A percentile compares a stretch with the other conserved stretches of the same genome.
phyloP scores from a whole-genome alignment of 2,329 filamentous ascomycete genomes.

The Leptographium lundbergii region DNA sequence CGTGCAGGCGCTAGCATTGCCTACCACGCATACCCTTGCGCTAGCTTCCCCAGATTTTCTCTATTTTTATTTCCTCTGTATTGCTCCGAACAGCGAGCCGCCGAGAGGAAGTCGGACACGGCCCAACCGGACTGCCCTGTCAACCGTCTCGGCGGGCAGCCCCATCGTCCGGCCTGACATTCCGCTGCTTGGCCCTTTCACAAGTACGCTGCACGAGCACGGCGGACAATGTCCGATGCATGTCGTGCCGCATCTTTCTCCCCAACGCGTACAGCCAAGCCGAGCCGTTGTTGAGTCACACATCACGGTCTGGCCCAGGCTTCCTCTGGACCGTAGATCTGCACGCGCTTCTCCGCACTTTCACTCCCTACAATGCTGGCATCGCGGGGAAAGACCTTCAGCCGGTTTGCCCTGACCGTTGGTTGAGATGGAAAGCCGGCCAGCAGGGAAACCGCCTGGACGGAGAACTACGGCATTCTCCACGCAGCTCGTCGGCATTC shows the following conservation, averaged over 20 bases:
- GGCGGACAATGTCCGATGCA: too few species aligned
- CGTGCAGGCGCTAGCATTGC: neutral
- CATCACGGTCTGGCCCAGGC: neutral
- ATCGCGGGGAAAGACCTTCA: neutral
- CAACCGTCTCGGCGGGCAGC: too few species aligned
- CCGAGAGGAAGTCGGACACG: neutral
- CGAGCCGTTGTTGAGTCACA: too few species aligned
- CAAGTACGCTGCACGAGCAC: too few species aligned
- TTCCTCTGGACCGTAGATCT: neutral
- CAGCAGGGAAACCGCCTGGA: neutral
- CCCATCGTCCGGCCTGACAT: too few species aligned
- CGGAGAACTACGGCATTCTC: neutral
- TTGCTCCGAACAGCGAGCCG: neutral
- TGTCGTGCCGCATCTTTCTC: too few species aligned
- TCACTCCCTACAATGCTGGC: neutral
- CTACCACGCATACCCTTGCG: neutral
- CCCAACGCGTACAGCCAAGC: too few species aligned
- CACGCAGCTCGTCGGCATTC: neutral
- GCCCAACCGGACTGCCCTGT: neutral
- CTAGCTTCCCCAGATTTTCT: slow-evolving; percentile 1
- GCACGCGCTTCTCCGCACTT: neutral
- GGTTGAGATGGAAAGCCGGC: too few species aligned
- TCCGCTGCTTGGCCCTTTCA: too few species aligned
- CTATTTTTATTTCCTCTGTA: neutral
- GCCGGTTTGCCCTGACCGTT: neutral